Evolutionary conservation across 2,329 filamentous ascomycete species (phyloP).

Genomic region (Davidsoniella neocaledoniae): DNA sequence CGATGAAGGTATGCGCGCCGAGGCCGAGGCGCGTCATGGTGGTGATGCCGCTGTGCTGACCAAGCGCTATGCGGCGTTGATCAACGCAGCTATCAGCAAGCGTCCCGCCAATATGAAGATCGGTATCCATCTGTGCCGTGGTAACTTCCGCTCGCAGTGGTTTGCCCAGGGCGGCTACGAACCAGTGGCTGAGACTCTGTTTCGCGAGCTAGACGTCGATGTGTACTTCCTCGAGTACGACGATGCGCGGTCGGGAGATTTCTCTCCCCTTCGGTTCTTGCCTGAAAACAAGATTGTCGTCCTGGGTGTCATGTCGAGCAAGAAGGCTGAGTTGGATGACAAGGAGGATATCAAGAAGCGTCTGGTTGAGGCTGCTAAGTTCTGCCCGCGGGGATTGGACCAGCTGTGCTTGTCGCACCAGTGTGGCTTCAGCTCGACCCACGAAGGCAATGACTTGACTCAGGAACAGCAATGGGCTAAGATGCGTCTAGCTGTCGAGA

Average conservation of each 20-base stretch:
- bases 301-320: slow-evolving; percentile 43
- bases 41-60: slow-evolving; percentile 31
- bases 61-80: slow-evolving; percentile 52
- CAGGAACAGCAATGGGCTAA: slow-evolving; percentile 56
- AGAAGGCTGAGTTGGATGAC: slow-evolving; percentile 41
- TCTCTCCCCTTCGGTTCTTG: slow-evolving; percentile 42
- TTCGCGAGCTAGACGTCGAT: slow-evolving; percentile 40
- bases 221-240: slow-evolving; percentile 48
- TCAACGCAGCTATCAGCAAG: slow-evolving; percentile 50
- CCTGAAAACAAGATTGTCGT: slow-evolving; percentile 44
- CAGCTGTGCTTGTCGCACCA: slow-evolving; percentile 52
- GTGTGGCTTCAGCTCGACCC: slow-evolving; percentile 49
- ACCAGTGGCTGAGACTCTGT: slow-evolving; percentile 42
- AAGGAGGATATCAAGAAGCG: slow-evolving; percentile 34
- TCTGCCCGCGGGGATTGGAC: slow-evolving; percentile 48
- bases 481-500: slow-evolving; percentile 47
- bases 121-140: slow-evolving; percentile 46
- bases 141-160: slow-evolving; percentile 46
- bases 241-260: slow-evolving; percentile 41
- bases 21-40: slow-evolving; percentile 11
- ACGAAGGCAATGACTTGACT: slow-evolving; percentile 46
- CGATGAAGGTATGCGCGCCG: slow-evolving; percentile 9
- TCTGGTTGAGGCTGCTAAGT: slow-evolving; percentile 42
- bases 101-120: slow-evolving; percentile 51
- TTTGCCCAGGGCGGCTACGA: slow-evolving; percentile 50